Evolutionary conservation across 768 basidiomycete species (phyloP), one percentile per base, ranked within the genome.

Genomic region (Cubamyces sp.): DNA sequence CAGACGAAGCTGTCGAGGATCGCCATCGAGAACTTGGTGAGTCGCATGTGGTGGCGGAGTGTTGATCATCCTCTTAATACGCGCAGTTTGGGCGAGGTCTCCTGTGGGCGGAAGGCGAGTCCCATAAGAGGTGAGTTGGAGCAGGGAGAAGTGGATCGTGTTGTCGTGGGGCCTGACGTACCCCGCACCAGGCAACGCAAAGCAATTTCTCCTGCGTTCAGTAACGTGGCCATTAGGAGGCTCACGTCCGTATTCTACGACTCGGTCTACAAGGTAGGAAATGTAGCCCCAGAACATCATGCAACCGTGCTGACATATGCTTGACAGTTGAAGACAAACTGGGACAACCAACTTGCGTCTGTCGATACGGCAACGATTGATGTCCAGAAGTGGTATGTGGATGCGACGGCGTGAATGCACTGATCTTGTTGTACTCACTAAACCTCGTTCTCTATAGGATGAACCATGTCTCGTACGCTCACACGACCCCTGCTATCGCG

Each of bases 151-250:
- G 18, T 19, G 14, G 16, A 23, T 21, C 25, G 11, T 28, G 14
- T 12, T 19, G 6, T 47, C 25, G 3, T 21, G 28, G 9, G 5
- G 12, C 3, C 5, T n/a, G 23, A 39, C n/a, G n/a, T 9, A 1
- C 5, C 3, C 40, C 4, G 5, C 42, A 16, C 18, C 40, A 81
- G 82, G 53, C 83, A 84, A 63, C 75, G 84, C 34, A 83, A 81
- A 61, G 77, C 81, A 0, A 68, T 84, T 9, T 77, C 80, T 0
- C 81, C 83, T 1, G 82, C 82, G 0, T 85, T 85, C 68, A 83
- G 78, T 67, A 82, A 79, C 64, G 76, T 80, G 1, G 79, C 81
- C 0, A 81, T 85, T 46, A 77, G 82, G 18, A 76, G 70, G 28
- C 67, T 84, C 8, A 80, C 77, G 0, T 67, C 74, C 1, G 76